Conservation (phyloP, 2,329 filamentous ascomycete species). For the Beauveria australis region DNA sequence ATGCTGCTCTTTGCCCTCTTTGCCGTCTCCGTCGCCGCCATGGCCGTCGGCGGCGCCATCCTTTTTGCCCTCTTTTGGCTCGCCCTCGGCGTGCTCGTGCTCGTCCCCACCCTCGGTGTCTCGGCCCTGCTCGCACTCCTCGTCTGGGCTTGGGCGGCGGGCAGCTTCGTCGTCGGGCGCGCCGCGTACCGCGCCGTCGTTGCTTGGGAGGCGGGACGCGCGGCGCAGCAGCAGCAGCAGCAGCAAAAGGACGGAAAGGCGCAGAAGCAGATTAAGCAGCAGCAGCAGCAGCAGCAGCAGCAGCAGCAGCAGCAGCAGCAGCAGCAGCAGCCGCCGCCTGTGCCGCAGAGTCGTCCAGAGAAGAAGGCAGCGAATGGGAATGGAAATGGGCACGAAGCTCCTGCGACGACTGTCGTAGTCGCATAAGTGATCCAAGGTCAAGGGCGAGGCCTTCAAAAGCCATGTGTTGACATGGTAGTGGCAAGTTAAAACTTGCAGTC, state of each 20-base stretch:
- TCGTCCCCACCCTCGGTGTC: slow-evolving; percentile 61
- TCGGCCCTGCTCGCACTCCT: slow-evolving; percentile 54
- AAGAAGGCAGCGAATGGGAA: neutral
- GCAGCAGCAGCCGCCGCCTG: neutral
- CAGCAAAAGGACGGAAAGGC: neutral
- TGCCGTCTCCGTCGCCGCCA: slow-evolving; percentile 50
- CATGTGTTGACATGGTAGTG: too few relatives aligned
- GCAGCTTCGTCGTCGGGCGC: slow-evolving; percentile 43
- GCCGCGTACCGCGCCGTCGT: slow-evolving; percentile 36
- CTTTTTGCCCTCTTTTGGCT: slow-evolving; percentile 61
- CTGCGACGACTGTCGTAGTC: neutral
- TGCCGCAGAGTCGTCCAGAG: slow-evolving; percentile 1
- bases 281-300: neutral
- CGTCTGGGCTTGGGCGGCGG: slow-evolving; percentile 60
- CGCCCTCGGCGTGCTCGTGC: slow-evolving; percentile 56
- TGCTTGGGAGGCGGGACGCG: slow-evolving; percentile 8
- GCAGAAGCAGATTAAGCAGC: neutral
- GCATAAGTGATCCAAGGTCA: neutral
- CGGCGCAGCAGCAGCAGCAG: neutral
- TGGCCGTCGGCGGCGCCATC: slow-evolving; percentile 54
- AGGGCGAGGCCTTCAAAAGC: neutral
- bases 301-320: neutral
- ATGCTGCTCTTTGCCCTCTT: slow-evolving; percentile 62
- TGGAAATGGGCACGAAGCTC: neutral
- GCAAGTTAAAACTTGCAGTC: too few relatives aligned